Evolutionary conservation across 1,284 basidiomycete genomes (phyloP), one percentile per base, ranked within the genome.

Genomic region (Cutaneotrichosporon daszewskae): DNA sequence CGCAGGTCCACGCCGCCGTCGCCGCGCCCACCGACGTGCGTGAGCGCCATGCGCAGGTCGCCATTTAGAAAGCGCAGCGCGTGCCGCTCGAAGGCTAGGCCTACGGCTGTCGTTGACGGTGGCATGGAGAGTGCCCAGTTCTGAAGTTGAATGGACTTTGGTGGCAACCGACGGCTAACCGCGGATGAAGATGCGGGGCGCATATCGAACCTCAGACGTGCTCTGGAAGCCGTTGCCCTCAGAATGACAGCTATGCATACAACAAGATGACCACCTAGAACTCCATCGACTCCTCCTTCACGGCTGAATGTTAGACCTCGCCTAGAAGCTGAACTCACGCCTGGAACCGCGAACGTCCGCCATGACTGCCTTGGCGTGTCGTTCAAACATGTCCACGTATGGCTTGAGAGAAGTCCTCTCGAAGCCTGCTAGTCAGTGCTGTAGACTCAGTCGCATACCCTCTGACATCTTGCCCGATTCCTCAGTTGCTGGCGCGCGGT

Each of bases 311-410:
- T 35, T 18, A 28, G 32, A n/a, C n/a, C 32, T 5, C 4, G 13
- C 3, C 20, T n/a, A 17, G 8, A 26, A 14, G 11, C 25, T 22
- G 17, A 18, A 29, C 39, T n/a, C 29, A 36, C 26, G 26, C 20
- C 9, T 23, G 10, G 6, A 16, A 12, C n/a, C 19, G 24, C 20
- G 13, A 32, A 40, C 64, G 46, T 74, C 76, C 37, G 64, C 61
- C 42, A 77, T 54, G n/a, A 79, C 59, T 3, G 57, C 72, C 13
- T 69, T 55, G 16, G 74, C 71, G 50, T 96, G 87, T 59, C 76
- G 77, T 51, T 97, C 87, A 51, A 98, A 74, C 75, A 95, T 79
- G 37, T 92, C 86, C 27, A 98, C 83, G 60, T 91, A 97, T 3
- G 86, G 85, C 60, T 82, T 85, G 51, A 98, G 71, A 24, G 73